A percentile compares a stretch with the other conserved stretches of the same genome.
Conservation (phyloP, 2,329 filamentous ascomycete species). For the Stromatinia cepivora region DNA sequence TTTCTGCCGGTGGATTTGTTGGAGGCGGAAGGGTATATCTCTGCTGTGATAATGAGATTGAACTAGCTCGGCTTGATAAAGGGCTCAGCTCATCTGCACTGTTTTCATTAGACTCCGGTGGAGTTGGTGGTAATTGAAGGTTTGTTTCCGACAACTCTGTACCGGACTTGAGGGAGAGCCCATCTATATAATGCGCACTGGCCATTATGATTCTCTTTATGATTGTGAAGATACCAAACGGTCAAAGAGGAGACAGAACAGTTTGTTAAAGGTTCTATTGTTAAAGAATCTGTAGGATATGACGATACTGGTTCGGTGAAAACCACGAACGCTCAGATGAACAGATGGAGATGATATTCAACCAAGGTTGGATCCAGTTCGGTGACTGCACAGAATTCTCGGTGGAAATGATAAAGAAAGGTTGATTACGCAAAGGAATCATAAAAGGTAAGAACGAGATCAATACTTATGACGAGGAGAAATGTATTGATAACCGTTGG, state of each 20-base stretch:
- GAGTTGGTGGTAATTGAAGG: conserved; percentile 34
- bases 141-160: not conserved
- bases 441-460: not conserved
- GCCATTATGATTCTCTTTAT: not conserved
- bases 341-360: not conserved
- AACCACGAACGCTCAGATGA: not conserved
- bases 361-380: conserved; percentile 3
- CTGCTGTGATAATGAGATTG: conserved; percentile 18
- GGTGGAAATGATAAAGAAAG: not conserved
- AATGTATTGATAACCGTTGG: not conserved
- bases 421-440: not conserved
- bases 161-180: no score
- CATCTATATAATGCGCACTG: not conserved
- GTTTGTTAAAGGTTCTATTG: not conserved
- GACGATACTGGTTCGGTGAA: not conserved
- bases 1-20: conserved; percentile 54
- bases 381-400: not conserved
- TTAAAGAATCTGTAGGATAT: not conserved
- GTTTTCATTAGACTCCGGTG: conserved; percentile 37
- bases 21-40: conserved; percentile 64
- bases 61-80: conserved; percentile 30
- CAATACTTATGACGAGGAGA: conserved; percentile 1
- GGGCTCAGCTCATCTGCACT: conserved; percentile 32
- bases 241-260: not conserved
- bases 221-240: not conserved